phyloP scores from a whole-genome alignment of 192 early-diverging fungal species.

The Spinellus fusiger region DNA sequence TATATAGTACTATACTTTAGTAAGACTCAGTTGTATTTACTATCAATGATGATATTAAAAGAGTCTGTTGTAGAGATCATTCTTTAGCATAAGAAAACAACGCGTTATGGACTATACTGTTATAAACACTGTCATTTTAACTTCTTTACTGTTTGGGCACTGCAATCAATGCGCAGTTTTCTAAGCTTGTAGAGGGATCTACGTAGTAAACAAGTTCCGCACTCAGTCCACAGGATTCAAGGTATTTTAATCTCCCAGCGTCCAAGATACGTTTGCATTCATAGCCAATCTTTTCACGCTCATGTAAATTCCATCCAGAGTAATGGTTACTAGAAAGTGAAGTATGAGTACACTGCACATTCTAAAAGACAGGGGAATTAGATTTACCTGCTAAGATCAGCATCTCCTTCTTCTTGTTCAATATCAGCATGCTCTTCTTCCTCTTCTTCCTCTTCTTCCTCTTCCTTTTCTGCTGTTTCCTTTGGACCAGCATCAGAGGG shows the following conservation, averaged over 20 bases:
- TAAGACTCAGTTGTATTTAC: too few species aligned
- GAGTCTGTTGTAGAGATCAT: too few species aligned
- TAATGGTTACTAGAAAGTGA: constrained; percentile 47
- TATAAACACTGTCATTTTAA: too few species aligned
- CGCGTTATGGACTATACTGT: too few species aligned
- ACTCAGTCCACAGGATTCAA: constrained; percentile 54
- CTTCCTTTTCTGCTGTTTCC: constrained; percentile 20
- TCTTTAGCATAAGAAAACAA: too few species aligned
- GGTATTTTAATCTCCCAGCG: constrained; percentile 54
- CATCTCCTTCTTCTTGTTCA: constrained; percentile 38
- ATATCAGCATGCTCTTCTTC: constrained; percentile 23
- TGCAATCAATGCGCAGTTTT: constrained; percentile 71
- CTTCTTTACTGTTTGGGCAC: constrained; percentile 17
- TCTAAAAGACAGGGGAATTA: neutral
- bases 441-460: constrained; percentile 26
- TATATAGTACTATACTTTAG: too few species aligned
- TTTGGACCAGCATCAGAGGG: constrained; percentile 21
- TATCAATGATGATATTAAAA: too few species aligned
- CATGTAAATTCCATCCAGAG: constrained; percentile 56
- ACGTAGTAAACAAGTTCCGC: constrained; percentile 74
- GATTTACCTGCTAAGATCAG: constrained; percentile 26
- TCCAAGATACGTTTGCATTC: constrained; percentile 78
- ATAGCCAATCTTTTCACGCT: constrained; percentile 59
- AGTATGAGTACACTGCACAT: neutral
- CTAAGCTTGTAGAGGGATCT: constrained; percentile 52